Evolutionary conservation across 495 filamentous ascomycete species (phyloP), one percentile per base, ranked within the genome.

Genomic region (Opeltia flavorubescens): DNA sequence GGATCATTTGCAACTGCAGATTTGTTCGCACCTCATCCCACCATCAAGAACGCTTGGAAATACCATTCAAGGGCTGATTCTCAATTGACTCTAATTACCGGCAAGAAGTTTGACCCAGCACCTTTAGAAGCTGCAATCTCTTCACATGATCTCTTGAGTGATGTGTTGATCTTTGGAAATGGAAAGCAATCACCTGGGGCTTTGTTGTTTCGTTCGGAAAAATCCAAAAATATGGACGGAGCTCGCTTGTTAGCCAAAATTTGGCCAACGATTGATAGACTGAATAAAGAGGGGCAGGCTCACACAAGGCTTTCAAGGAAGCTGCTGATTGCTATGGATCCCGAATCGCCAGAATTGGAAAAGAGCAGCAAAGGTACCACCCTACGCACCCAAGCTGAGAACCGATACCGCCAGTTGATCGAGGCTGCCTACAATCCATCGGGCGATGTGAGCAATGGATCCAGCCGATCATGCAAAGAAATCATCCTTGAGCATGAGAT

Each of bases 71-170:
- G 78, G 34, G 64, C 73, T 1, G 79, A 83, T 47, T 69, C 76
- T 18, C 73, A 78, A 23, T 64, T 83, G 33, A 76, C 71, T 0
- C 62, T 84, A 4, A 61, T 75, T 13, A 84, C 79, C 12, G 79
- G 79, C 0, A 79, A 81, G 60, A 83, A 84, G 47, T 80, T 82
- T 27, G 78, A 79, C 49, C 78, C 79, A 5, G 69, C 75, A 17
- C 74, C 74, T 1, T 55, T 83, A 13, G 79, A 84, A 63, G 70
- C 56, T 33, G 53, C 56, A 3, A 62, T 77, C 9, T 43, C 50
- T 12, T 48, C 59, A 23, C 59, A 61, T 9, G 27, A 26, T 0
- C 47, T 65, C 4, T 23, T 74, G n/a, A 42, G 47, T 9, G 66
- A 74, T 44, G 65, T 66, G 11, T 54, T 74, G 4, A 57, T 76